Evolutionary conservation across 23 red algal species (phyloP).

Genomic region (Chondrus crispus): DNA sequence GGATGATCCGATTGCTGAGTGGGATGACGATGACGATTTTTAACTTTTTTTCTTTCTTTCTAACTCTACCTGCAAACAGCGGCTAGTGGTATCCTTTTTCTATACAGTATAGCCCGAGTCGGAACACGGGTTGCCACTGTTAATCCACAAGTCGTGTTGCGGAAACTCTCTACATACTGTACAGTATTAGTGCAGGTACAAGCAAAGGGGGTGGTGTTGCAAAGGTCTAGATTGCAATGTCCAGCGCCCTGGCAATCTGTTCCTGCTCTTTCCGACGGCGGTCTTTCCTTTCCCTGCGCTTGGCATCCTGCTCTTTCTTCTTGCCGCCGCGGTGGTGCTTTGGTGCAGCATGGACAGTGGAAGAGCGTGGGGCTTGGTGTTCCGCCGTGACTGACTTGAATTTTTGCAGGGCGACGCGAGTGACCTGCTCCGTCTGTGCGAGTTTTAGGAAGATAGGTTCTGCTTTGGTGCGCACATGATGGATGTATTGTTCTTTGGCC

Average conservation of each 20-base stretch:
- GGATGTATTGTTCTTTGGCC: slow-evolving; percentile 11
- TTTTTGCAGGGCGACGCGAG: not conserved
- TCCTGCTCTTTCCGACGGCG: slow-evolving; percentile 51
- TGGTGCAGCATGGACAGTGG: not conserved
- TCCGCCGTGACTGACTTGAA: not conserved
- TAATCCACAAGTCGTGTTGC: too few species aligned
- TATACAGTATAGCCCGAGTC: too few species aligned
- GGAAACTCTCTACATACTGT: too few species aligned
- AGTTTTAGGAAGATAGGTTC: not conserved
- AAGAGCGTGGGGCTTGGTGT: not conserved
- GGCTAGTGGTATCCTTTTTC: too few species aligned
- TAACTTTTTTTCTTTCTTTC: too few species aligned
- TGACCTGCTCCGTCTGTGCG: not conserved
- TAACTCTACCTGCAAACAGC: too few species aligned
- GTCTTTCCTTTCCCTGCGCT: slow-evolving; percentile 50
- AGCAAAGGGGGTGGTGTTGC: too few species aligned
- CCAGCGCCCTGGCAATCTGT: not conserved
- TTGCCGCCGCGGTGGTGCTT: slow-evolving; percentile 17
- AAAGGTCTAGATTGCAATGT: not conserved
- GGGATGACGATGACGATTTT: not conserved
- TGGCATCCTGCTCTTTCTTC: slow-evolving; percentile 42
- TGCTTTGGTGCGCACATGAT: not conserved
- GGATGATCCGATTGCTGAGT: slow-evolving; percentile 23
- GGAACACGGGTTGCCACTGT: too few species aligned
- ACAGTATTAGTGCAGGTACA: too few species aligned